A percentile compares a stretch with the other conserved stretches of the same genome.
Evolutionary conservation across 1,284 basidiomycete genomes (phyloP).

Genomic region (Papiliotrema nemorosa): DNA sequence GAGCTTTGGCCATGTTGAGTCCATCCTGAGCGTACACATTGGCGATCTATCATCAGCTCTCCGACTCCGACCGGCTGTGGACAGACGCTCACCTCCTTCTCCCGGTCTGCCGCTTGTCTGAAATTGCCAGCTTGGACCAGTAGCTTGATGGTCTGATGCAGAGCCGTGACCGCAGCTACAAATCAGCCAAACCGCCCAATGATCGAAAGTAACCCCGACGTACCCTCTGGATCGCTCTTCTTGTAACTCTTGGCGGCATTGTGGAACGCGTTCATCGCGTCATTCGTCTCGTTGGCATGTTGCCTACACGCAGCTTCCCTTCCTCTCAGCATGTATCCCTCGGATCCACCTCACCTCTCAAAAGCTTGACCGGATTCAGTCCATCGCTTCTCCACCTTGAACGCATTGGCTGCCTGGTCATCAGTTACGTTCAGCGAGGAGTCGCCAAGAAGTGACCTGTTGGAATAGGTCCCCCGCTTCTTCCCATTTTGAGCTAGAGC

Average conservation of each 20-base stretch:
- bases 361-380: slow-evolving; percentile 85
- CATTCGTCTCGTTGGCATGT: slow-evolving; percentile 76
- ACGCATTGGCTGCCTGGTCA: slow-evolving; percentile 81
- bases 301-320: slow-evolving; percentile 85
- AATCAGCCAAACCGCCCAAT: background rate
- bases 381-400: slow-evolving; percentile 91
- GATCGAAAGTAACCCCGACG: slow-evolving; percentile 33
- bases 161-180: slow-evolving; percentile 84
- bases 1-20: slow-evolving; percentile 55
- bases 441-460: slow-evolving; percentile 21
- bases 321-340: background rate
- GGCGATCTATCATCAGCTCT: slow-evolving; percentile 57
- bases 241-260: slow-evolving; percentile 94
- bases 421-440: background rate
- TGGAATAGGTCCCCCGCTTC: slow-evolving; percentile 87
- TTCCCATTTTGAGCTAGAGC: slow-evolving; percentile 74
- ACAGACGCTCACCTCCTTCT: slow-evolving; percentile 64
- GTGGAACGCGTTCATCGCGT: slow-evolving; percentile 96
- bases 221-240: slow-evolving; percentile 75
- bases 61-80: background rate
- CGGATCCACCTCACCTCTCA: slow-evolving; percentile 53
- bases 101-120: slow-evolving; percentile 93
- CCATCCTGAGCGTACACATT: slow-evolving; percentile 78
- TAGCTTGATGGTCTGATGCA: slow-evolving; percentile 78
- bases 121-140: slow-evolving; percentile 84